Conservation (phyloP, 148 eudicot species). For the Arctostaphylos glauca region DNA sequence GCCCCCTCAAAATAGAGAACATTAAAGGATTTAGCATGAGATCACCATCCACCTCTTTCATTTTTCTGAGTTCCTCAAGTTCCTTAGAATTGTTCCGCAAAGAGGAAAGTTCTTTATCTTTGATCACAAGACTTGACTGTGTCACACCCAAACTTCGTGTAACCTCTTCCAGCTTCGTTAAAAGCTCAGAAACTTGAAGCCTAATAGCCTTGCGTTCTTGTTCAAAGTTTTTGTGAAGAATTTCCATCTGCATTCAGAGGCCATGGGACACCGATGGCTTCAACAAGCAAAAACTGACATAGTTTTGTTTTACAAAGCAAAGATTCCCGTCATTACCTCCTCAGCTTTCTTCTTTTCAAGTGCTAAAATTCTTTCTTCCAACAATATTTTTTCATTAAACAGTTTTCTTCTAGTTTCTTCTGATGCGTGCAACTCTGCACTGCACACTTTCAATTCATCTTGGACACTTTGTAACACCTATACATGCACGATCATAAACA, state of each 20-base stretch:
- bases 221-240: slow-evolving; percentile 44
- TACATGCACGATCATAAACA: background rate
- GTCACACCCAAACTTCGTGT: slow-evolving; percentile 43
- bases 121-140: slow-evolving; percentile 51
- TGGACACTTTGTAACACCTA: slow-evolving; percentile 68
- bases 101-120: slow-evolving; percentile 58
- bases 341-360: slow-evolving; percentile 60
- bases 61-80: slow-evolving; percentile 84
- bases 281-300: background rate
- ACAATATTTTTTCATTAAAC: slow-evolving; percentile 50
- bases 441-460: slow-evolving; percentile 65
- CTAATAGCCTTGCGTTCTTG: slow-evolving; percentile 54
- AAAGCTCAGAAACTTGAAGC: slow-evolving; percentile 58
- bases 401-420: slow-evolving; percentile 74
- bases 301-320: background rate
- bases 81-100: slow-evolving; percentile 65
- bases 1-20: background rate
- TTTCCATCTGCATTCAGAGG: slow-evolving; percentile 43
- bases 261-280: slow-evolving; percentile 15
- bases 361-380: slow-evolving; percentile 62
- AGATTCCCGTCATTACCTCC: slow-evolving; percentile 39
- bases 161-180: slow-evolving; percentile 57
- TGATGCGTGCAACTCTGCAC: slow-evolving; percentile 59
- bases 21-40: background rate
- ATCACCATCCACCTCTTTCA: slow-evolving; percentile 70